Evolutionary conservation across 2,329 filamentous ascomycete species (phyloP).

Genomic region (Colletotrichum tanaceti): DNA sequence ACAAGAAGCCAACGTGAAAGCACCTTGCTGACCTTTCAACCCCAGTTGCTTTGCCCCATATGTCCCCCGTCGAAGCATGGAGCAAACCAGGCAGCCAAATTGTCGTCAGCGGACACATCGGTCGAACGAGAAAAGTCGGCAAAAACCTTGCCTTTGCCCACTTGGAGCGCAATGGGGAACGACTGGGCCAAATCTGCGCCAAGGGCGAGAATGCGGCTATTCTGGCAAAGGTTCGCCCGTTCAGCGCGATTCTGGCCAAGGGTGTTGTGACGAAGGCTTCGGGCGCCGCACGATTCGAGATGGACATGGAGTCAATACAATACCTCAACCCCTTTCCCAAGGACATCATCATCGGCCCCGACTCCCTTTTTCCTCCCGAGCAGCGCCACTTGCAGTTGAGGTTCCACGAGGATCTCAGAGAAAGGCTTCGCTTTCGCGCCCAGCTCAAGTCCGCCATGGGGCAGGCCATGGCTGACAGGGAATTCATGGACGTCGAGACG

Average conservation of each 20-base stretch:
- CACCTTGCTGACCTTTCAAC: not conserved
- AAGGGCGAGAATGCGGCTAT: constrained; percentile 52
- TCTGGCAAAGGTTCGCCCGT: constrained; percentile 60
- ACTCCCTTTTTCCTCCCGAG: constrained; percentile 78
- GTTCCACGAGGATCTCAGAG: constrained; percentile 73
- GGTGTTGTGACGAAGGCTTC: constrained; percentile 47
- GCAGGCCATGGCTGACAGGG: constrained; percentile 64
- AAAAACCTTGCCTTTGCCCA: constrained; percentile 79
- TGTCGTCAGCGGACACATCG: constrained; percentile 77
- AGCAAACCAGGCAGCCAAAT: constrained; percentile 54
- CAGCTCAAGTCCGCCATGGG: constrained; percentile 65
- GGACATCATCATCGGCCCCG: constrained; percentile 80
- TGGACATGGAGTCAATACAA: constrained; percentile 71
- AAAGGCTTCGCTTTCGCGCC: constrained; percentile 78
- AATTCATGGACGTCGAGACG: constrained; percentile 87
- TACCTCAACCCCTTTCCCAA: constrained; percentile 79
- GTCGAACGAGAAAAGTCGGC: constrained; percentile 73
- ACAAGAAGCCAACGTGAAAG: not conserved
- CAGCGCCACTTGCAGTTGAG: constrained; percentile 87
- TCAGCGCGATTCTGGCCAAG: constrained; percentile 64
- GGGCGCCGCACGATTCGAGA: constrained; percentile 57
- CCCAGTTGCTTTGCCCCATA: constrained; percentile 48
- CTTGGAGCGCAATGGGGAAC: constrained; percentile 50
- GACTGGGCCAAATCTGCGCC: constrained; percentile 59
- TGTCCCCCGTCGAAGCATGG: constrained; percentile 45